Conservation (phyloP, 1,284 basidiomycete genomes). For the Volvariella volvacea region DNA sequence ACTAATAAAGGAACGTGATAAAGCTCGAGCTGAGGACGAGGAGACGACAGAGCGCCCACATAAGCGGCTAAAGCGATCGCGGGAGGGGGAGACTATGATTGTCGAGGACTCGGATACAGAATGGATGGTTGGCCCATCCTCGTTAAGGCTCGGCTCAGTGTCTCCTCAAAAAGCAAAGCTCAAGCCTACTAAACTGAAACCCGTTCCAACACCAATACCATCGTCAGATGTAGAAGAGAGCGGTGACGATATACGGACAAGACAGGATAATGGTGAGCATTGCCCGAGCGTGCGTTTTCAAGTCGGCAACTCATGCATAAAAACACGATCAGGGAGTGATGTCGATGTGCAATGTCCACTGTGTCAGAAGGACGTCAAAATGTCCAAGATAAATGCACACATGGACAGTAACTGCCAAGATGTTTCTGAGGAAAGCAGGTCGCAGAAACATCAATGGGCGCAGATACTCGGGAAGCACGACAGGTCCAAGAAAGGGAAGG, state of each 20-base stretch:
- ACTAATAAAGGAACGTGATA: neutral
- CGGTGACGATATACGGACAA: neutral
- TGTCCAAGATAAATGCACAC: conserved; percentile 47
- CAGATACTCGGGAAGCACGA: conserved; percentile 34
- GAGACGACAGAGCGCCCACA: neutral
- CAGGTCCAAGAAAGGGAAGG: conserved; percentile 42
- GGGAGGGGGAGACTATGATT: neutral
- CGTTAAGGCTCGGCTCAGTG: neutral
- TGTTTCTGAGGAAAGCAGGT: conserved; percentile 11
- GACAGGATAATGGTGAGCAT: neutral
- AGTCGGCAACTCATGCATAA: conserved; percentile 4
- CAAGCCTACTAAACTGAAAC: neutral
- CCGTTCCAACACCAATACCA: neutral
- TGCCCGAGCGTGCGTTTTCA: neutral
- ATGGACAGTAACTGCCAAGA: conserved; percentile 49
- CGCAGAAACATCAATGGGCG: conserved; percentile 33
- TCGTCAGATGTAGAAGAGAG: conserved; percentile 1
- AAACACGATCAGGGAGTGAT: conserved; percentile 18
- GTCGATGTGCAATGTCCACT: conserved; percentile 46
- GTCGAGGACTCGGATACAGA: neutral
- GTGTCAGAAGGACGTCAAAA: conserved; percentile 39
- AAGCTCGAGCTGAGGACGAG: neutral
- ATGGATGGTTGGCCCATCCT: neutral
- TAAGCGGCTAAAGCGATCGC: neutral
- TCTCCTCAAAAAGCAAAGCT: neutral